Conservation (phyloP, 1,284 basidiomycete genomes). For the Meripilus lineatus region DNA sequence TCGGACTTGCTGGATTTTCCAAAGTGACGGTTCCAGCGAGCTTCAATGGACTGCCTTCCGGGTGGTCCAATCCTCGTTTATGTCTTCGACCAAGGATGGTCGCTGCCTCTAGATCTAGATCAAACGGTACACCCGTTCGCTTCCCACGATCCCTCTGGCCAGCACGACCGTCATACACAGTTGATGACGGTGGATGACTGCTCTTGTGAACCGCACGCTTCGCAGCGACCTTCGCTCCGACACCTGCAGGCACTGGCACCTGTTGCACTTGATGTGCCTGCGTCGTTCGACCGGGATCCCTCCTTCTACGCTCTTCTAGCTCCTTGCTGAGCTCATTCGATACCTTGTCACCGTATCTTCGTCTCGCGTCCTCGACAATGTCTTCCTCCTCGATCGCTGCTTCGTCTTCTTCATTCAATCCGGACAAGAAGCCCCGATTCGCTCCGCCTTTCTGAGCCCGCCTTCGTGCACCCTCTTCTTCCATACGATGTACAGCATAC, state of each 20-base stretch:
- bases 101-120: slow-evolving; percentile 80
- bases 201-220: slow-evolving; percentile 34
- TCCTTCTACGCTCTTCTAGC: slow-evolving; percentile 5
- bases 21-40: slow-evolving; percentile 6
- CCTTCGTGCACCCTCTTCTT: slow-evolving; percentile 90
- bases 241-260: slow-evolving; percentile 15
- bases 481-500: slow-evolving; percentile 98
- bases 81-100: slow-evolving; percentile 78
- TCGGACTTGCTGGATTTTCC: slow-evolving; percentile 25
- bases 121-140: slow-evolving; percentile 48
- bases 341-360: slow-evolving; percentile 24
- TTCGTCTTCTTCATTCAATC: slow-evolving; percentile 89
- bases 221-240: slow-evolving; percentile 33
- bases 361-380: slow-evolving; percentile 42
- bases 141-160: slow-evolving; percentile 65
- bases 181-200: slow-evolving; percentile 28
- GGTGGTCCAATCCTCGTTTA: slow-evolving; percentile 38
- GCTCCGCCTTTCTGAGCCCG: slow-evolving; percentile 80
- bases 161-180: slow-evolving; percentile 65
- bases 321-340: background rate
- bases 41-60: slow-evolving; percentile 21
- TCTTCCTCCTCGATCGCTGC: slow-evolving; percentile 34
- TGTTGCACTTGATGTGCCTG: slow-evolving; percentile 25
- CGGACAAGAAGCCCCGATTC: slow-evolving; percentile 75
- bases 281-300: slow-evolving; percentile 21